Base-by-base conservation (phyloP, 352 stramenopile species). In the Phytophthora sp. region DNA sequence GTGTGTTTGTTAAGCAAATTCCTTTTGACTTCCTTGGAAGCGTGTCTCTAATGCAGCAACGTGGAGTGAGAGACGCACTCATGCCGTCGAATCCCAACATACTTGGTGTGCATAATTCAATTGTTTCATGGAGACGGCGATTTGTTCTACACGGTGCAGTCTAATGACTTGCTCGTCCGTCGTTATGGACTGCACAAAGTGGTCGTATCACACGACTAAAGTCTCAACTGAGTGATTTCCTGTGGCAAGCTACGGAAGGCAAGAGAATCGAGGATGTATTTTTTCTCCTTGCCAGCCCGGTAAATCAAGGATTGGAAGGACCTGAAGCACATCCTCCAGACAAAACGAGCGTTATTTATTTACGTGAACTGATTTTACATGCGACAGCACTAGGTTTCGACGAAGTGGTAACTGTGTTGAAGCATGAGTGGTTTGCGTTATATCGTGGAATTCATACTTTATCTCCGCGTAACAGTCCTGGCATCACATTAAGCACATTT, bases 341-440 rank as follows among this genome's bases (percentile, higher is more conserved):
- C 24, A 55, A 23, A 10, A 0, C 26, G 12, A 38, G 12, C 20
- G 30, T 53, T 15, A 71, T 71, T 28, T 28, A 46, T 17, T 41
- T 72, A 7, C 62, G 37, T 11, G 30, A 72, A 44, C 66, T 81
- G 28, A 44, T 64, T 17, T 59, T 41, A n/a, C 58, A 66, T 23
- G 26, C 45, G 2, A 46, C 61, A 53, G 10, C 20, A 8, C 50
- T 74, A 39, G 61, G 66, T 4, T 72, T 77, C 17, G 54, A 50
- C 37, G 15, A 42, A 23, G 31, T 46, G 21, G 30, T 43, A 8
- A 31, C 30, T 12, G 23, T 74, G 10, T 51, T 55, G 7, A 79
- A 76, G 43, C 66, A 79, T 41, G 66, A 84, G 50, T 84, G 69
- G 66, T 73, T 74, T 30, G 52, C 66, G 7, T 23, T 84, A 11